phyloP scores from a whole-genome alignment of 305 asterid genomes.

The Fraxinus velutina region DNA sequence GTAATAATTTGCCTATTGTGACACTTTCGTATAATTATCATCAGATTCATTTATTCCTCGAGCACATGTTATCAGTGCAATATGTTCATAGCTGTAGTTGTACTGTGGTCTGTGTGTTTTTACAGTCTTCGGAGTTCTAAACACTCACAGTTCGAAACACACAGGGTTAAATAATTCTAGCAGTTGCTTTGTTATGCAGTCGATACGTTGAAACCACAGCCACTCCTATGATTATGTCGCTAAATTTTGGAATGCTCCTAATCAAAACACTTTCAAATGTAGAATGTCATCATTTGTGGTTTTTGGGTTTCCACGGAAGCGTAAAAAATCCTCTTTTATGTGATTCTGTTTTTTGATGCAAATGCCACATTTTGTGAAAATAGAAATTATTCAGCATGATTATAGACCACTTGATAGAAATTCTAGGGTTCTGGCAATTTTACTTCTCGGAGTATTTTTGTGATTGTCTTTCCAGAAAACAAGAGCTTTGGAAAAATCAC shows the following conservation, averaged over 20 bases:
- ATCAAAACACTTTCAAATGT: neutral
- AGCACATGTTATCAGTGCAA: neutral
- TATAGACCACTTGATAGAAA: neutral
- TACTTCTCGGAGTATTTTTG: neutral
- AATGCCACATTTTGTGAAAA: neutral
- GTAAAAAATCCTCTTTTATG: neutral
- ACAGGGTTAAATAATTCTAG: neutral
- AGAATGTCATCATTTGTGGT: neutral
- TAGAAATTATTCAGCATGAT: neutral
- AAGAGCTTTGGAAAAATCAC: conserved; percentile 51
- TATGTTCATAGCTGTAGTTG: neutral
- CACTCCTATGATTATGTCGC: neutral
- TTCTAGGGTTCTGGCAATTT: neutral
- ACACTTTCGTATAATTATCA: neutral
- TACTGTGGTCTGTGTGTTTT: neutral
- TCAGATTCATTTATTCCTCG: neutral
- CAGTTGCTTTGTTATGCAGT: neutral
- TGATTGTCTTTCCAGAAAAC: conserved; percentile 49
- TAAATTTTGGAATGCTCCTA: neutral
- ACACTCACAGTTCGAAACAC: neutral
- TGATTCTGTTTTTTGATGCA: neutral
- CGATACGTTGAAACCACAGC: neutral
- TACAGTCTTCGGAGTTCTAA: neutral
- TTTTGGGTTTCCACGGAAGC: neutral
- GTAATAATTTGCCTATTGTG: neutral